These are phyloP conservation scores for Lotus japonicus DNA, from an alignment of 306 rosid species.

Conservation along the genomic window DNA sequence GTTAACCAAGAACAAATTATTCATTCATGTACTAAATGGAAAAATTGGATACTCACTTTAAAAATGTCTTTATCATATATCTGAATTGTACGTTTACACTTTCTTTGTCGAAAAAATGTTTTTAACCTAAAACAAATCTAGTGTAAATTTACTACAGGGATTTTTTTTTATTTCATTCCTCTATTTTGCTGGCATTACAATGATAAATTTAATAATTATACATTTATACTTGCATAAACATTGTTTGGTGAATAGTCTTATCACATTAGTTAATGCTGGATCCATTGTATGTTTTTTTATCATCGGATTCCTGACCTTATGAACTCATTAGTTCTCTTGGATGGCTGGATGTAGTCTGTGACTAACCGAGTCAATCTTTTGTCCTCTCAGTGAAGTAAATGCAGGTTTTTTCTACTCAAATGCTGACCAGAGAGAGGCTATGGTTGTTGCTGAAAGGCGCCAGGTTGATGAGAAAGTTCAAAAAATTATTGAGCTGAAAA, in stretches of 20 bases:
- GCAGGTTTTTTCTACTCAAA: constrained; percentile 98
- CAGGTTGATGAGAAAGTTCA: constrained; percentile 84
- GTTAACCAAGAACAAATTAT: no score
- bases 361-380: constrained; percentile 18
- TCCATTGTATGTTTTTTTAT: neutral
- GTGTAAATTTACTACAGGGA: neutral
- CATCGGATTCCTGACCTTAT: neutral
- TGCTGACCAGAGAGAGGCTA: constrained; percentile 95
- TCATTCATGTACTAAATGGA: no score
- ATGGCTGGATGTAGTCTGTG: neutral
- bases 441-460: constrained; percentile 92
- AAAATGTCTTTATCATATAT: no score
- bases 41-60: no score
- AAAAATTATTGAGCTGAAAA: constrained; percentile 84
- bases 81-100: no score
- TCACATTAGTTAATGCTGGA: neutral
- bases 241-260: neutral
- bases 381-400: constrained; percentile 73
- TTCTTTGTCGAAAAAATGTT: neutral
- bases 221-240: neutral
- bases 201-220: neutral
- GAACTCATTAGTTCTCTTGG: neutral
- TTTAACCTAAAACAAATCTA: neutral
- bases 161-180: neutral
- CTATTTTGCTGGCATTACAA: neutral